These are phyloP conservation scores for Vanrija sp. DNA, from an alignment of 1,284 basidiomycete species.

Conservation along the genomic window DNA sequence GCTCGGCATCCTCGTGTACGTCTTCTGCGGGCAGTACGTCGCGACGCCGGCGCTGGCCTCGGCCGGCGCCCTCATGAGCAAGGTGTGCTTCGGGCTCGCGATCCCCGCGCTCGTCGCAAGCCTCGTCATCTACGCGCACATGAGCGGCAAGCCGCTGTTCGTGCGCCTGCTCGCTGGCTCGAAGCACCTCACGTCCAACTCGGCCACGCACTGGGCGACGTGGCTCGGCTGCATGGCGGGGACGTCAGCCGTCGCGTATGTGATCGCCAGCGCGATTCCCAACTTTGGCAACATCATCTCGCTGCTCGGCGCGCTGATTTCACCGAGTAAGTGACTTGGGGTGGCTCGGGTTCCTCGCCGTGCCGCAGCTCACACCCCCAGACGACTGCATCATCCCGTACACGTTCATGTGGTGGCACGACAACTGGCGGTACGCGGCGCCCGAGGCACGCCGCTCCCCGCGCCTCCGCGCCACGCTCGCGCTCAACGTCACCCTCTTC, in stretches of 20 bases:
- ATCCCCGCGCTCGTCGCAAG: slow-evolving; percentile 38
- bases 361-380: neutral
- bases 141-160: slow-evolving; percentile 37
- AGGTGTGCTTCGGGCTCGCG: slow-evolving; percentile 46
- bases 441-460: neutral
- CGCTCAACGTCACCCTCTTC: slow-evolving; percentile 1
- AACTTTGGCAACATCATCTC: slow-evolving; percentile 31
- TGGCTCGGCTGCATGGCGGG: slow-evolving; percentile 27
- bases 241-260: slow-evolving; percentile 27
- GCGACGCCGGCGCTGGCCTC: slow-evolving; percentile 44
- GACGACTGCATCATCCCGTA: slow-evolving; percentile 26
- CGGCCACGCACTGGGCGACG: slow-evolving; percentile 28
- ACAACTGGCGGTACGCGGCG: slow-evolving; percentile 16
- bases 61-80: slow-evolving; percentile 45
- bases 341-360: too few relatives aligned
- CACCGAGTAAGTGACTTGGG: slow-evolving; percentile 13
- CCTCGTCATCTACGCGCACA: slow-evolving; percentile 21
- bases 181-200: slow-evolving; percentile 26
- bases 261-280: slow-evolving; percentile 33
- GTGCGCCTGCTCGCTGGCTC: slow-evolving; percentile 30
- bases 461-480: slow-evolving; percentile 3
- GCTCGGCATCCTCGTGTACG: slow-evolving; percentile 27
- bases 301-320: slow-evolving; percentile 36
- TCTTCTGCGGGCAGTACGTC: slow-evolving; percentile 44
- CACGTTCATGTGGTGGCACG: slow-evolving; percentile 32